A percentile compares a stretch with the other conserved stretches of the same genome.
These are phyloP conservation scores for Calonectria pseudoreteaudii DNA, from an alignment of 2,329 filamentous ascomycete species.

Conservation along the genomic window DNA sequence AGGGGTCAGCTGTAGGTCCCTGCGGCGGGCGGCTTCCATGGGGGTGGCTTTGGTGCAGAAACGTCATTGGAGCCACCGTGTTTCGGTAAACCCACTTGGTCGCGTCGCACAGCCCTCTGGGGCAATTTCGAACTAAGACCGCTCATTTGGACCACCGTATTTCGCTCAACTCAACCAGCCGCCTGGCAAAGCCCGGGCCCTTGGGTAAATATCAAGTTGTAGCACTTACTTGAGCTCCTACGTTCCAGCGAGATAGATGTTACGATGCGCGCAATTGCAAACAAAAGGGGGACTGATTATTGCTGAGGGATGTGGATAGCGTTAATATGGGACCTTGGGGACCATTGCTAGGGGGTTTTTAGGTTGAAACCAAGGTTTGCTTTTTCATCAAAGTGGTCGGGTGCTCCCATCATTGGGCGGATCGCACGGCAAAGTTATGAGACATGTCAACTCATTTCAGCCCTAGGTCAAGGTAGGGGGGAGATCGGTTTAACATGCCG, in stretches of 20 bases:
- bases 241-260: not conserved
- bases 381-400: not conserved
- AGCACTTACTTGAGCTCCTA: not conserved
- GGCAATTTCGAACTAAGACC: not conserved
- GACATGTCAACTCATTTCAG: not conserved
- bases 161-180: not conserved
- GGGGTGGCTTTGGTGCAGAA: not conserved
- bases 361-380: not conserved
- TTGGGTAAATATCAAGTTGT: not conserved
- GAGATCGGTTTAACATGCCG: too few relatives aligned
- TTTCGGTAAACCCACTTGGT: not conserved
- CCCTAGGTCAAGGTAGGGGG: not conserved
- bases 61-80: not conserved
- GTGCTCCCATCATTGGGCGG: not conserved
- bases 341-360: not conserved
- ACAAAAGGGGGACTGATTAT: not conserved
- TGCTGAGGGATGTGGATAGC: not conserved
- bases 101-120: not conserved
- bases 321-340: not conserved
- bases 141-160: not conserved
- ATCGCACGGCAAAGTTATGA: not conserved
- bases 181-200: not conserved
- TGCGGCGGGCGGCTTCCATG: slow-evolving; percentile 38
- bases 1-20: not conserved
- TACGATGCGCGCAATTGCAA: not conserved